Evolutionary conservation across 768 basidiomycete species (phyloP), one percentile per base, ranked within the genome.

Genomic region (Boletus sp.): DNA sequence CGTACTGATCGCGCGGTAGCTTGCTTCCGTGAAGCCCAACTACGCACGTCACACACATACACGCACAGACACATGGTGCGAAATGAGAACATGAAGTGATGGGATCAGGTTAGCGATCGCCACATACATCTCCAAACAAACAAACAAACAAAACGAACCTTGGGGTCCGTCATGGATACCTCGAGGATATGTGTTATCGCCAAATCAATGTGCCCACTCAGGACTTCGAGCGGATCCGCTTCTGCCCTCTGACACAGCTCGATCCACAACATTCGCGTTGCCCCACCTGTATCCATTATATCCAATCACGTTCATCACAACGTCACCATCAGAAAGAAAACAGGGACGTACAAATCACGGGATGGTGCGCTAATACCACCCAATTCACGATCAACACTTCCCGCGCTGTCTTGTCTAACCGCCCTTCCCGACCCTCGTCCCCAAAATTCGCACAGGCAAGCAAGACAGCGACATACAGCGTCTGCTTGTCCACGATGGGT

Each of bases 361-460:
- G 78, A 73, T 95, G 93, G 68, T 96, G 92, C 1, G 84, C 83
- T 36, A 95, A 65, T 17, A 92, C 77, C 14, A 93, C 60, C 49
- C 83, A 73, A 28, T 88, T 75, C 1, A 80, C 74, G 17, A 90
- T 62, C 28, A 82, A 56, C 4, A 71, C 66, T 60, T 86, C 84
- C 50, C 77, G 72, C 9, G 76, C 54, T 1, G 64, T 61, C 1
- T 62, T 52, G 7, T 80, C 80, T 3, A 79, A 63, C 12, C 76
- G 77, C 7, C 80, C 79, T 0, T 67, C 40, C 14, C 76, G 77
- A 10, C 80, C 79, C 0, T 67, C 46, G 2, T 47, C 33, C 0
- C 57, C 68, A 53, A 85, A 79, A 3, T 79, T 63, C 1, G 79
- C 78, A 32, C 78, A 78, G 11, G 83, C 78, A 3, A 82, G 72